Evolutionary conservation across 164 flowering plant genomes (phyloP).

Genomic region (Chimonanthus salicifolius): DNA sequence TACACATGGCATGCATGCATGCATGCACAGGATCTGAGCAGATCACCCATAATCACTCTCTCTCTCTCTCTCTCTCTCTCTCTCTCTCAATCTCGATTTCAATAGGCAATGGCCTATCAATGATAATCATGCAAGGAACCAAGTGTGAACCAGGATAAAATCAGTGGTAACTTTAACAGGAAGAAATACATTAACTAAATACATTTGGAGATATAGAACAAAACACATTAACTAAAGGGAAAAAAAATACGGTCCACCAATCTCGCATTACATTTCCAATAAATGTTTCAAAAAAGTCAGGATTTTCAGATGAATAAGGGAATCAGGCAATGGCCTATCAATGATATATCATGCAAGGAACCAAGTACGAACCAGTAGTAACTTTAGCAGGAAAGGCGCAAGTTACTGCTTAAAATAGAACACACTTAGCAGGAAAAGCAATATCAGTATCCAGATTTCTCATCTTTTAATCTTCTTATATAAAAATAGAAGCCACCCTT

Average conservation of each 20-base stretch:
- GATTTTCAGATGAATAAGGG: background rate
- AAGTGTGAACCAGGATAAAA: too few relatives aligned
- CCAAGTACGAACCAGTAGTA: background rate
- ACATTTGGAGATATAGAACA: too few relatives aligned
- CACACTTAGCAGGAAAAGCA: too few relatives aligned
- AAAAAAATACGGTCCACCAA: background rate
- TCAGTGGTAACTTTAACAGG: too few relatives aligned
- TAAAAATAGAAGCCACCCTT: background rate
- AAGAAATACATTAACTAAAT: too few relatives aligned
- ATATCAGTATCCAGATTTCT: background rate
- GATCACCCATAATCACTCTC: background rate
- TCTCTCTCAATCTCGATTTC: too few relatives aligned
- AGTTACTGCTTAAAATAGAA: too few relatives aligned
- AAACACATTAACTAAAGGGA: too few relatives aligned
- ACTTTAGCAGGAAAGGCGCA: too few relatives aligned
- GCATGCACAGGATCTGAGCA: background rate
- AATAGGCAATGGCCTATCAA: too few relatives aligned
- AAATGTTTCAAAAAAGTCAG: background rate
- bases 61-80: too few relatives aligned
- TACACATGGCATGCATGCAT: background rate
- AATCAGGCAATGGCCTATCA: background rate
- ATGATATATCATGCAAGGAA: background rate
- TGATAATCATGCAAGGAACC: too few relatives aligned
- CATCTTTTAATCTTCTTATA: background rate
- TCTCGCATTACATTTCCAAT: background rate